A percentile compares a stretch with the other conserved stretches of the same genome.
These are phyloP conservation scores for Xylaria arbuscula DNA, from an alignment of 2,329 filamentous ascomycete species.

Conservation along the genomic window DNA sequence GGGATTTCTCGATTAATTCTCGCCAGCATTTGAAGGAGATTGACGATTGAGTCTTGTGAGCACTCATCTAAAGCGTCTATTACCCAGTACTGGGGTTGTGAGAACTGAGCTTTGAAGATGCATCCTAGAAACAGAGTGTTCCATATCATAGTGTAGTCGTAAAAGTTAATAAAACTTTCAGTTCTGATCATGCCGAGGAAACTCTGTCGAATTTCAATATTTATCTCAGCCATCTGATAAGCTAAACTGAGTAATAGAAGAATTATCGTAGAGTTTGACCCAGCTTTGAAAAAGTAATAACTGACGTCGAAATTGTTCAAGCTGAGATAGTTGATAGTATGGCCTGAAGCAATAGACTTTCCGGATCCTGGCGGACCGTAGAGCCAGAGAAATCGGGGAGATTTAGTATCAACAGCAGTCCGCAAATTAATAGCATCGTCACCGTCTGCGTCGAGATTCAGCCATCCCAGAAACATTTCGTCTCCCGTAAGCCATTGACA, in stretches of 20 bases:
- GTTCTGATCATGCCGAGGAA: neutral
- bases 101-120: slow-evolving; percentile 1
- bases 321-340: slow-evolving; percentile 3
- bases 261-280: neutral
- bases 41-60: neutral
- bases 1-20: neutral
- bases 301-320: slow-evolving; percentile 8
- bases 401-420: neutral
- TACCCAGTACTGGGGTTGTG: slow-evolving; percentile 4
- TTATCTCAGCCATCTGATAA: slow-evolving; percentile 2
- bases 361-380: neutral
- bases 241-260: slow-evolving; percentile 1
- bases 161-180: neutral
- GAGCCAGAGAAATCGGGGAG: slow-evolving; percentile 2
- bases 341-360: slow-evolving; percentile 7
- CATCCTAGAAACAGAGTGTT: slow-evolving; percentile 5
- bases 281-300: slow-evolving; percentile 2
- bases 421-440: neutral
- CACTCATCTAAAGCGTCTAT: slow-evolving; percentile 6
- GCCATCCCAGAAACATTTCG: neutral
- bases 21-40: neutral
- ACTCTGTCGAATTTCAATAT: slow-evolving; percentile 1
- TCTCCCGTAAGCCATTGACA: neutral
- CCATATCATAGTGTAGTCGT: slow-evolving; percentile 8
- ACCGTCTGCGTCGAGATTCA: neutral